Percentiles rank a stretch among this genome's conserved stretches.
Conservation (phyloP, 768 basidiomycete genomes). For the Boletus speciosus region DNA sequence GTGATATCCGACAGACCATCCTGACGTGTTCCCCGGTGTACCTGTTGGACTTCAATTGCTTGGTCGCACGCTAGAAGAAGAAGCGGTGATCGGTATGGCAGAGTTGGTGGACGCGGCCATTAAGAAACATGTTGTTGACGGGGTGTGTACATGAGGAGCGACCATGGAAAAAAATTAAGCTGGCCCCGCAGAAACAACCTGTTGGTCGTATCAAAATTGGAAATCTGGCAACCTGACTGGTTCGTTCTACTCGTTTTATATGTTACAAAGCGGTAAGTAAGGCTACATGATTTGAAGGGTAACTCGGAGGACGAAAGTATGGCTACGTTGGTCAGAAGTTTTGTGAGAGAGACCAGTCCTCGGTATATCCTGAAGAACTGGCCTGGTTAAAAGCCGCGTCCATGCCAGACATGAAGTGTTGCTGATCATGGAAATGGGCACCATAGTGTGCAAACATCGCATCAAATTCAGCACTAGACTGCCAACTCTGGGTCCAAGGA, state of each 20-base stretch:
- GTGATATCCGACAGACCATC: slow-evolving; percentile 34
- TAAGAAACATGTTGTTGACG: slow-evolving; percentile 14
- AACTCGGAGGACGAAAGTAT: background rate
- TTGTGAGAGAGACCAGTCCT: background rate
- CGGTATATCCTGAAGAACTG: background rate
- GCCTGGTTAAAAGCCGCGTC: background rate
- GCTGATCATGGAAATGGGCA: background rate
- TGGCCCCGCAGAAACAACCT: too few species aligned
- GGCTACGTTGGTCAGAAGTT: background rate
- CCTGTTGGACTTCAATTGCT: slow-evolving; percentile 49
- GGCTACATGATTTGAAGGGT: background rate
- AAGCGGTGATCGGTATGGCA: slow-evolving; percentile 48
- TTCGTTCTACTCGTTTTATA: background rate
- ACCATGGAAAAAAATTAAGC: background rate
- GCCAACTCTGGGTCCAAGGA: background rate
- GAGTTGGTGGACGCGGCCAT: slow-evolving; percentile 42
- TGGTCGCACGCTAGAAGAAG: slow-evolving; percentile 48
- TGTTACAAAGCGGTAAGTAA: background rate
- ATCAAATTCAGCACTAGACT: background rate
- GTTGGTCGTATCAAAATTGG: background rate
- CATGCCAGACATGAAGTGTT: background rate
- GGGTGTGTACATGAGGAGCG: background rate
- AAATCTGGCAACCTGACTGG: background rate
- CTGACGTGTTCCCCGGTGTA: slow-evolving; percentile 42
- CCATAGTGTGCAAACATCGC: background rate